Conservation (phyloP, 192 early-diverging fungal genomes). For the Rhizoclosmatium sp. region DNA sequence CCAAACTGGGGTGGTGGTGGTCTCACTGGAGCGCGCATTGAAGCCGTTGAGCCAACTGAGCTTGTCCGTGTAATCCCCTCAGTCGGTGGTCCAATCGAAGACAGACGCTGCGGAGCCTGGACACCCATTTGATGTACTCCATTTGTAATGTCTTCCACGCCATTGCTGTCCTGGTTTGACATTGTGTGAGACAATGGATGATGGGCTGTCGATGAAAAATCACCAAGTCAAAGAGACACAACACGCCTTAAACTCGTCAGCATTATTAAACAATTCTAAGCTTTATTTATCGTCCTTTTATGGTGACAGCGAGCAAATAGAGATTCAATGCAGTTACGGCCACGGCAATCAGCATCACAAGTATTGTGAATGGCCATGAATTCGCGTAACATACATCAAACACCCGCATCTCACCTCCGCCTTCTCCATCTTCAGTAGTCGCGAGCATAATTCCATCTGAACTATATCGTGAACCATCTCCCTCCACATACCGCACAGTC, state of each 20-base stretch:
- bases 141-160: too few species aligned
- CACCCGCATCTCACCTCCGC: background rate
- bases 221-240: background rate
- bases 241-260: background rate
- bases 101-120: too few species aligned
- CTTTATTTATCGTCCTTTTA: too few species aligned
- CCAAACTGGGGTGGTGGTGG: background rate
- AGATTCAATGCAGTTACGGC: conserved; percentile 44
- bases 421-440: background rate
- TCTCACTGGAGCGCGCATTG: background rate
- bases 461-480: background rate
- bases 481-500: conserved; percentile 38
- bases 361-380: conserved; percentile 16
- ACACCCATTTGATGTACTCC: too few species aligned
- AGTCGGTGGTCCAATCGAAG: too few species aligned
- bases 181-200: too few species aligned
- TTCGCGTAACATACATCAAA: conserved; percentile 30
- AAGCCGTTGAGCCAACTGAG: too few species aligned
- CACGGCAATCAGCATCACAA: conserved; percentile 30
- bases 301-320: conserved; percentile 23
- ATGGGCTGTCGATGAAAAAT: too few species aligned
- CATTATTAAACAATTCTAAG: too few species aligned
- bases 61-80: too few species aligned
- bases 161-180: too few species aligned
- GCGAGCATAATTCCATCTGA: background rate